phyloP scores from a whole-genome alignment of 164 flowering plant genomes.

The Vitis labrusca region DNA sequence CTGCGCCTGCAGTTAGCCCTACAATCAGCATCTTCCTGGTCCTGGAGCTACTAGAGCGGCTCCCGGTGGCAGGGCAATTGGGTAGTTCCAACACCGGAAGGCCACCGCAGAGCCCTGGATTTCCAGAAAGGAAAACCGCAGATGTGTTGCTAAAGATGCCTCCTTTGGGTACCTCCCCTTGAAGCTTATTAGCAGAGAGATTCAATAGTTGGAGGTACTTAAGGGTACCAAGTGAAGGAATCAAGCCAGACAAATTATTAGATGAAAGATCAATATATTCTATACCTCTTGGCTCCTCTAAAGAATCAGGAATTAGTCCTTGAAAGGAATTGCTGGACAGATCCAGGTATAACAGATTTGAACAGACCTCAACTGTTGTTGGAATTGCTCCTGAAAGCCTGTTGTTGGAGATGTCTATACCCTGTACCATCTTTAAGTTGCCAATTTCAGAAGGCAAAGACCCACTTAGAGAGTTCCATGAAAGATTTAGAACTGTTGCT shows the following conservation, averaged over 20 bases:
- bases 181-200: slow-evolving; percentile 15
- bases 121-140: slow-evolving; percentile 2
- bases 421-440: slow-evolving; percentile 7
- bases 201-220: slow-evolving; percentile 14
- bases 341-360: slow-evolving; percentile 9
- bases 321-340: slow-evolving; percentile 14
- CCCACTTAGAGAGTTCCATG: slow-evolving; percentile 18
- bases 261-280: slow-evolving; percentile 17
- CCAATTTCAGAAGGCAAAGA: slow-evolving; percentile 20
- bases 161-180: slow-evolving; percentile 15
- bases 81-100: slow-evolving; percentile 8
- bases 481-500: slow-evolving; percentile 16
- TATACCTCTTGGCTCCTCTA: slow-evolving; percentile 12
- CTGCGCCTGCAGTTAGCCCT: not conserved
- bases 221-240: slow-evolving; percentile 15
- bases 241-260: slow-evolving; percentile 14
- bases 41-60: not conserved
- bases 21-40: not conserved
- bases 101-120: slow-evolving; percentile 19
- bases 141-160: slow-evolving; percentile 17
- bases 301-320: slow-evolving; percentile 16
- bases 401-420: slow-evolving; percentile 14
- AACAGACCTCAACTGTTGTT: slow-evolving; percentile 10
- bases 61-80: slow-evolving; percentile 1
- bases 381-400: slow-evolving; percentile 16